Conservation (phyloP, 2,329 filamentous ascomycete genomes). For the Alternaria novae-zelandiae region DNA sequence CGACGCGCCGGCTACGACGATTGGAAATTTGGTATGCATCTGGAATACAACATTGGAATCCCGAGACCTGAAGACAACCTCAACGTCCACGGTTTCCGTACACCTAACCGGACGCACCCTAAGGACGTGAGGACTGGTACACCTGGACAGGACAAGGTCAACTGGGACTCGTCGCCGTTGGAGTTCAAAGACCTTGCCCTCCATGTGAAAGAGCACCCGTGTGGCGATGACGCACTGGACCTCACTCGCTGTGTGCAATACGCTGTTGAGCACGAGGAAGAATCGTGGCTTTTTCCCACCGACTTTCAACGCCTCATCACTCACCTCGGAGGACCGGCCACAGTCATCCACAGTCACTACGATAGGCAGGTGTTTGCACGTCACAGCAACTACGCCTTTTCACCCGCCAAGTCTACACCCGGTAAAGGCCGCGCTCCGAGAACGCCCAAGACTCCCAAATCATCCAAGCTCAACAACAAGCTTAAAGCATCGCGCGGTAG, state of each 20-base stretch:
- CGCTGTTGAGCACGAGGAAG: slow-evolving; percentile 22
- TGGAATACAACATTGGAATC: not conserved
- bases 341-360: slow-evolving; percentile 21
- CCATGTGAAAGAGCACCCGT: slow-evolving; percentile 30
- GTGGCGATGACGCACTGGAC: slow-evolving; percentile 34
- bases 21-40: slow-evolving; percentile 23
- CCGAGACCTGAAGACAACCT: slow-evolving; percentile 15
- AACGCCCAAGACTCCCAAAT: not conserved
- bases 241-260: slow-evolving; percentile 36
- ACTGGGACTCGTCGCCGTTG: slow-evolving; percentile 13
- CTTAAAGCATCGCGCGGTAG: not conserved
- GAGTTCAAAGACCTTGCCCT: slow-evolving; percentile 32
- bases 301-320: slow-evolving; percentile 29
- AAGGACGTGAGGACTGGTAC: slow-evolving; percentile 8
- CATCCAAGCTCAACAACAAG: not conserved
- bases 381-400: slow-evolving; percentile 7
- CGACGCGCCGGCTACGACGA: slow-evolving; percentile 14
- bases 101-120: slow-evolving; percentile 22
- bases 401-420: not conserved
- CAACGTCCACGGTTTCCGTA: slow-evolving; percentile 26
- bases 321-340: slow-evolving; percentile 21
- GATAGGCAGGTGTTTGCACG: slow-evolving; percentile 26
- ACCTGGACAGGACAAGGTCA: slow-evolving; percentile 2
- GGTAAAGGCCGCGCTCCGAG: not conserved
- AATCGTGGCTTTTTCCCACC: slow-evolving; percentile 33